A percentile compares a stretch with the other conserved stretches of the same genome.
These are phyloP conservation scores for Brettanomyces naardenensis DNA, from an alignment of 805 yeast species.

Conservation along the genomic window DNA sequence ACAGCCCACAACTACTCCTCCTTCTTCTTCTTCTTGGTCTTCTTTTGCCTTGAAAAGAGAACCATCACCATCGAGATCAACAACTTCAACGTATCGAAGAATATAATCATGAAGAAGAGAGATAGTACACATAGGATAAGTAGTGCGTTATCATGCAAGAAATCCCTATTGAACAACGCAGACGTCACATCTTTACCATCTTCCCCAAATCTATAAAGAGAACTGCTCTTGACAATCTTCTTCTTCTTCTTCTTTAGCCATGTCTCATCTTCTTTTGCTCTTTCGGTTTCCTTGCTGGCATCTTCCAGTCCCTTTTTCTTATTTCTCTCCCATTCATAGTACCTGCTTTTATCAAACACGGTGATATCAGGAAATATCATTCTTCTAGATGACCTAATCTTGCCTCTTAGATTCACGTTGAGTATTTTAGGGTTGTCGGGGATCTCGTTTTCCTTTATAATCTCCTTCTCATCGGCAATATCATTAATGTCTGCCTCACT, in stretches of 20 bases:
- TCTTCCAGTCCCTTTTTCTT: slow-evolving; percentile 23
- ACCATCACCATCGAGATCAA: background rate
- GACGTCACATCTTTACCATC: slow-evolving; percentile 28
- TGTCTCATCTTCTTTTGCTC: slow-evolving; percentile 20
- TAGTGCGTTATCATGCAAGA: slow-evolving; percentile 43
- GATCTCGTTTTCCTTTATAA: slow-evolving; percentile 19
- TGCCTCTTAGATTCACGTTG: slow-evolving; percentile 24
- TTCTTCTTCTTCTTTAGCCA: slow-evolving; percentile 23
- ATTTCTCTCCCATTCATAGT: slow-evolving; percentile 48
- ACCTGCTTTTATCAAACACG: slow-evolving; percentile 39
- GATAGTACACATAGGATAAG: slow-evolving; percentile 22
- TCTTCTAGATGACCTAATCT: slow-evolving; percentile 21
- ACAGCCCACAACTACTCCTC: too few species aligned
- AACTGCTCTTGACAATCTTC: slow-evolving; percentile 10
- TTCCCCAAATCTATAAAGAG: slow-evolving; percentile 20
- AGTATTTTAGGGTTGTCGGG: slow-evolving; percentile 26
- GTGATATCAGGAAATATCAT: slow-evolving; percentile 51
- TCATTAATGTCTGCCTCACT: slow-evolving; percentile 14
- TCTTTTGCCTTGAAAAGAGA: too few species aligned
- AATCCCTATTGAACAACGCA: slow-evolving; percentile 33
- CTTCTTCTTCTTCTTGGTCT: too few species aligned
- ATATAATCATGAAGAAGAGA: slow-evolving; percentile 7
- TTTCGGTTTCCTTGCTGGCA: slow-evolving; percentile 7
- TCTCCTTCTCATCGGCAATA: slow-evolving; percentile 8
- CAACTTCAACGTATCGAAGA: slow-evolving; percentile 8